These are phyloP conservation scores for Talaromyces adpressus DNA, from an alignment of 495 filamentous ascomycete genomes.

Conservation along the genomic window DNA sequence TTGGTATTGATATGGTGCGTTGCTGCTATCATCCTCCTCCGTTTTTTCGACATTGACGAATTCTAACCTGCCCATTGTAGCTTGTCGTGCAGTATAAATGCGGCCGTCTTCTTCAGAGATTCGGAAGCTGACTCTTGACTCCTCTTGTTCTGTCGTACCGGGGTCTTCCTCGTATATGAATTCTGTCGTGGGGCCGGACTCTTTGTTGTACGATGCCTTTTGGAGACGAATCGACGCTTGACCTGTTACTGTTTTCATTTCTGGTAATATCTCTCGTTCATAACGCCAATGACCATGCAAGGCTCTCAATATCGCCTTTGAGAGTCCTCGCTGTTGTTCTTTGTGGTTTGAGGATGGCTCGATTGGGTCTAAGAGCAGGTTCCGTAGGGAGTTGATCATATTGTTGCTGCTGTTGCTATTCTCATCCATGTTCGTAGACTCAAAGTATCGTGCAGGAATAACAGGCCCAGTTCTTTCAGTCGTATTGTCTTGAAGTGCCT, in stretches of 20 bases:
- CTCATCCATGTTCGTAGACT: neutral
- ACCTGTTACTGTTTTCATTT: conserved; percentile 35
- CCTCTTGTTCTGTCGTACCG: neutral
- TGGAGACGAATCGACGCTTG: conserved; percentile 54
- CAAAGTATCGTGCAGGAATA: conserved; percentile 29
- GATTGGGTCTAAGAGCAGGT: conserved; percentile 9
- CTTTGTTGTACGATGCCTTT: conserved; percentile 22
- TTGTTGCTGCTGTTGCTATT: neutral
- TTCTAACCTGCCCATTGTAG: conserved; percentile 5
- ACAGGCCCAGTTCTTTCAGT: conserved; percentile 21
- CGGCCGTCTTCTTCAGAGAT: neutral
- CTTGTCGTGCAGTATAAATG: conserved; percentile 9
- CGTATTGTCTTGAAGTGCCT: neutral
- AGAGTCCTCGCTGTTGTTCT: conserved; percentile 12
- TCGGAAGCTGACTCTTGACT: neutral
- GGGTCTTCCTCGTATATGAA: conserved; percentile 23
- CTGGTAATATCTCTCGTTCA: conserved; percentile 32
- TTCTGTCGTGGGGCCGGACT: conserved; percentile 18
- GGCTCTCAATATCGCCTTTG: conserved; percentile 57
- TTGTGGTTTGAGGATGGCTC: neutral
- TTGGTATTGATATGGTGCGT: conserved; percentile 2
- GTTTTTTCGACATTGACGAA: neutral
- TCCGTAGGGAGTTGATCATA: conserved; percentile 15
- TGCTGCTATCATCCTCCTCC: neutral
- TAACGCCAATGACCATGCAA: conserved; percentile 69